These are phyloP conservation scores for Hibiscus tridactylites DNA, from an alignment of 345 rosid species.

Conservation along the genomic window DNA sequence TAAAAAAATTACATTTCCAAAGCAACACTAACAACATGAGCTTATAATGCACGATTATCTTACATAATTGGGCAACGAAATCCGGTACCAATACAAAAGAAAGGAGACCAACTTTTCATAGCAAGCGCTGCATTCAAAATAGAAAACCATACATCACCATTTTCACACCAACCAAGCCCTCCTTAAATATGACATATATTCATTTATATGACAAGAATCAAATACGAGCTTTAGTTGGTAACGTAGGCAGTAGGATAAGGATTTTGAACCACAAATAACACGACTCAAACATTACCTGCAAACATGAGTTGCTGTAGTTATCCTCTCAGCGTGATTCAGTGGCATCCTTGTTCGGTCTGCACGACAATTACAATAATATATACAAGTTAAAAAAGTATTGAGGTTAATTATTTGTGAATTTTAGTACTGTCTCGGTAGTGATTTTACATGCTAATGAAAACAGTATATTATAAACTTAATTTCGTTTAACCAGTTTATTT, in stretches of 20 bases:
- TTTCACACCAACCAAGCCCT: neutral
- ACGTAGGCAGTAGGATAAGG: too few species aligned
- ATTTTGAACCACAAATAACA: too few species aligned
- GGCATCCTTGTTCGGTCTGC: conserved; percentile 69
- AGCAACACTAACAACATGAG: neutral
- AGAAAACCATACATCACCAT: conserved; percentile 7
- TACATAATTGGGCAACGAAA: conserved; percentile 8
- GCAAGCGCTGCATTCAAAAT: conserved; percentile 10
- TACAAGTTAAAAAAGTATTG: neutral
- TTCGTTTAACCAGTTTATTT: neutral
- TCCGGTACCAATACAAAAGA: conserved; percentile 46
- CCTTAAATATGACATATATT: too few species aligned
- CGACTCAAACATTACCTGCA: conserved; percentile 44
- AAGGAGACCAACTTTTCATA: too few species aligned
- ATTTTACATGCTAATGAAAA: neutral
- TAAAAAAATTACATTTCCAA: too few species aligned
- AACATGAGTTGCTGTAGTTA: conserved; percentile 53
- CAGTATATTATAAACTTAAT: neutral
- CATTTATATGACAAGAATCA: too few species aligned
- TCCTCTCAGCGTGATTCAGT: conserved; percentile 71
- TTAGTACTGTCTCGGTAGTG: neutral
- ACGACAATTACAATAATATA: neutral
- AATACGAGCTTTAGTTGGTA: too few species aligned
- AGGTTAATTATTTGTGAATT: neutral
- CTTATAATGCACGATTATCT: neutral